These are phyloP conservation scores for Vitis cinerea DNA, from an alignment of 164 flowering plant genomes.

Conservation along the genomic window DNA sequence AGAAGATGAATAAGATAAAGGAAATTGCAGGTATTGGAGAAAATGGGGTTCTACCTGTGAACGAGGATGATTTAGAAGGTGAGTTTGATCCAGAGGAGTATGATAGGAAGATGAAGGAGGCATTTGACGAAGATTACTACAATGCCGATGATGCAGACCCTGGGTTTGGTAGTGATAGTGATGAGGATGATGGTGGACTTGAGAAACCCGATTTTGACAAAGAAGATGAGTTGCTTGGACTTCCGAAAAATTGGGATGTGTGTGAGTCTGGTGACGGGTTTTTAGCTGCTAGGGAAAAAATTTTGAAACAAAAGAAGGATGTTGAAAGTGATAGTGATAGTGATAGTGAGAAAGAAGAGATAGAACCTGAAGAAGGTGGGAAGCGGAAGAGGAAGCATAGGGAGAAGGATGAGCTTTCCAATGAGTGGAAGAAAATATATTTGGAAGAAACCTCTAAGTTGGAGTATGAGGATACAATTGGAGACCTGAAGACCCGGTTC, in stretches of 20 bases:
- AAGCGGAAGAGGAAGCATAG: conserved; percentile 49
- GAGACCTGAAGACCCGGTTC: conserved; percentile 86
- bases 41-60: conserved; percentile 33
- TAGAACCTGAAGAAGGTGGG: conserved; percentile 27
- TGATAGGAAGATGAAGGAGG: conserved; percentile 79
- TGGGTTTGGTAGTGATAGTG: conserved; percentile 48
- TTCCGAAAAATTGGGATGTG: conserved; percentile 74
- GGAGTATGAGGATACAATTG: conserved; percentile 89
- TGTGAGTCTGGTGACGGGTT: conserved; percentile 48
- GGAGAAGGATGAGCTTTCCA: conserved; percentile 40
- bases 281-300: conserved; percentile 44
- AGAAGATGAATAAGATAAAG: conserved; percentile 62
- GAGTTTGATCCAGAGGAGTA: conserved; percentile 86
- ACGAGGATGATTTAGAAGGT: conserved; percentile 60
- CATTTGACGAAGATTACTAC: conserved; percentile 65
- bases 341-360: conserved; percentile 18
- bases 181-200: conserved; percentile 46
- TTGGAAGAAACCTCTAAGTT: conserved; percentile 67
- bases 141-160: conserved; percentile 67
- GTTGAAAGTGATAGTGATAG: conserved; percentile 6
- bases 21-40: conserved; percentile 62
- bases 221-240: conserved; percentile 88
- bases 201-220: conserved; percentile 82
- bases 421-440: conserved; percentile 31
- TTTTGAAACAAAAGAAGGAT: conserved; percentile 25